Evolutionary conservation across 2,329 filamentous ascomycete species (phyloP).

Genomic region (Cordyceps cateniannulata): DNA sequence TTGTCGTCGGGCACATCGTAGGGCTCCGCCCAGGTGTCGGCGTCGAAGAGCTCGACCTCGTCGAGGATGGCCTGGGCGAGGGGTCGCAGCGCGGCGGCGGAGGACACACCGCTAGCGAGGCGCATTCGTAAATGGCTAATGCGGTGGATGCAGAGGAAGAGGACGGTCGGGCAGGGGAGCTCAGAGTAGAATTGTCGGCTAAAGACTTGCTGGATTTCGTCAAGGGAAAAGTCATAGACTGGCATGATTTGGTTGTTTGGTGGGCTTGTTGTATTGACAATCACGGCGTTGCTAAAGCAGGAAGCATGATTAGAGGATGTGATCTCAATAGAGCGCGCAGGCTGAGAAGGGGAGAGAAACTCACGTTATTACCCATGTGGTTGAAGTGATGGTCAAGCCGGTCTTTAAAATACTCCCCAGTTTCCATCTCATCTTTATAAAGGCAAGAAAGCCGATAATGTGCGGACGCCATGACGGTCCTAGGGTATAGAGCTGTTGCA

Average conservation of each 20-base stretch:
- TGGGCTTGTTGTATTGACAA: slow-evolving; percentile 4
- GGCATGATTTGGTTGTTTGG: neutral
- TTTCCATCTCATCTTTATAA: neutral
- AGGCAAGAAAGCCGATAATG: slow-evolving; percentile 3
- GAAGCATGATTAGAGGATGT: neutral
- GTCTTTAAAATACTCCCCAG: neutral
- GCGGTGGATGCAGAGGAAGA: slow-evolving; percentile 6
- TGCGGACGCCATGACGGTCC: neutral
- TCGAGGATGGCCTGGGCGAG: neutral
- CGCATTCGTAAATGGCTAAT: neutral
- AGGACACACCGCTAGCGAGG: neutral
- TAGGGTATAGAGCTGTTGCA: neutral
- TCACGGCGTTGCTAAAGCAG: neutral
- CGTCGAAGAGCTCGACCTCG: neutral
- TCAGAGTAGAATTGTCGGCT: neutral
- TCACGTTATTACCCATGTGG: neutral
- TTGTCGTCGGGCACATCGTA: neutral
- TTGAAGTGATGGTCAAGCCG: neutral
- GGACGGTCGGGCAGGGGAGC: neutral
- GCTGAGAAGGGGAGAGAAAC: neutral
- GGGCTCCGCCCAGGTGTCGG: neutral
- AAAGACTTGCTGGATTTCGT: neutral
- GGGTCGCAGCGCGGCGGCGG: neutral
- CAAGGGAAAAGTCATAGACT: neutral
- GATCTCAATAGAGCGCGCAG: neutral